Percentiles rank a stretch among this genome's conserved stretches.
Evolutionary conservation across 1,139 yeast genomes (phyloP).

Genomic region (Debaryomyces sp.): DNA sequence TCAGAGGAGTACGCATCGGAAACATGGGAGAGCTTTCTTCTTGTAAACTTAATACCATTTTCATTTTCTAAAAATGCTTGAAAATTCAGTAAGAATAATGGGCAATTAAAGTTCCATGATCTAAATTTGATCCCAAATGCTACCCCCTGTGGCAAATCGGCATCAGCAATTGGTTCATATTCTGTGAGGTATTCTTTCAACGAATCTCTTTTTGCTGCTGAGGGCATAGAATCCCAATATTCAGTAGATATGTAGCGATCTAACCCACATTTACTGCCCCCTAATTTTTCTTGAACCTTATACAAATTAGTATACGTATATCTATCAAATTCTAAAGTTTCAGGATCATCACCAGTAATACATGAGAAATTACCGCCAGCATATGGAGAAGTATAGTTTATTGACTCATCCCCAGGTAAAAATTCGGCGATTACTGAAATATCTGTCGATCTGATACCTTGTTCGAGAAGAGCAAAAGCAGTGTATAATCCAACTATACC

Average conservation of each 20-base stretch:
- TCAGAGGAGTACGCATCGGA: slow-evolving; percentile 46
- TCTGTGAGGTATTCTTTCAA: slow-evolving; percentile 49
- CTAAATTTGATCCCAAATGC: slow-evolving; percentile 28
- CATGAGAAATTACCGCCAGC: slow-evolving; percentile 79
- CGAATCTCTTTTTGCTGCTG: slow-evolving; percentile 44
- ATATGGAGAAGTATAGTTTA: slow-evolving; percentile 74
- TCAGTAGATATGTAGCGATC: slow-evolving; percentile 57
- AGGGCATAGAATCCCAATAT: slow-evolving; percentile 53
- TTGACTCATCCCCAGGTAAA: slow-evolving; percentile 74
- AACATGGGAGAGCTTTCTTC: slow-evolving; percentile 4
- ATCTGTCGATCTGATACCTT: slow-evolving; percentile 46
- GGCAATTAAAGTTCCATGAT: slow-evolving; percentile 28
- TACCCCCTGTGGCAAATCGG: slow-evolving; percentile 49
- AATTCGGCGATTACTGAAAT: slow-evolving; percentile 63
- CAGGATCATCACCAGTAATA: slow-evolving; percentile 60
- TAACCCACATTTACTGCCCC: slow-evolving; percentile 55
- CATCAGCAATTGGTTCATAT: slow-evolving; percentile 31
- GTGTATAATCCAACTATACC: slow-evolving; percentile 77
- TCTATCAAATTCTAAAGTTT: slow-evolving; percentile 54
- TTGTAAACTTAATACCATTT: slow-evolving; percentile 10
- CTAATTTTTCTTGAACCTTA: slow-evolving; percentile 47
- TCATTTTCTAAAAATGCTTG: slow-evolving; percentile 11
- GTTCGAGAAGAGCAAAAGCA: slow-evolving; percentile 52
- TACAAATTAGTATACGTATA: slow-evolving; percentile 54
- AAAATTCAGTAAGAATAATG: slow-evolving; percentile 19